phyloP scores from a whole-genome alignment of 2,329 filamentous ascomycete genomes.

The Beauveria brongniartii region DNA sequence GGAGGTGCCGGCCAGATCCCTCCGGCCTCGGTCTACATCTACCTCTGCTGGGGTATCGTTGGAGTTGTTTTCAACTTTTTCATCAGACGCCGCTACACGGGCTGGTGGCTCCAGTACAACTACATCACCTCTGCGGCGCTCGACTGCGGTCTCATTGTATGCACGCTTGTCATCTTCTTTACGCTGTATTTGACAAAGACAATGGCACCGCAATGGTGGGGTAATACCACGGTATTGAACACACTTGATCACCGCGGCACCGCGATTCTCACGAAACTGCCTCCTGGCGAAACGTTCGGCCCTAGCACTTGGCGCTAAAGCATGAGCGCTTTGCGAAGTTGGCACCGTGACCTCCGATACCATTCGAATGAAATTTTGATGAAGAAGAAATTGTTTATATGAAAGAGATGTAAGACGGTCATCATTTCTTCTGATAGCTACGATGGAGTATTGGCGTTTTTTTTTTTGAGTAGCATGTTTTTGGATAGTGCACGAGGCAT shows the following conservation, averaged over 20 bases:
- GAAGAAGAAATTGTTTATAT: not conserved
- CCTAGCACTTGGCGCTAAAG: slow-evolving; percentile 38
- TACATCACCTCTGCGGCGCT: slow-evolving; percentile 66
- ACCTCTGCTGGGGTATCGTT: slow-evolving; percentile 61
- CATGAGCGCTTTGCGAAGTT: not conserved
- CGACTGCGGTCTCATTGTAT: slow-evolving; percentile 59
- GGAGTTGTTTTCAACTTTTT: slow-evolving; percentile 62
- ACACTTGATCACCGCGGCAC: slow-evolving; percentile 38
- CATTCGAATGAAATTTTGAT: not conserved
- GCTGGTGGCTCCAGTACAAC: slow-evolving; percentile 74
- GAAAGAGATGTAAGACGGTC: not conserved
- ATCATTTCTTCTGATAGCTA: not conserved
- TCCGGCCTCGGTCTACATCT: slow-evolving; percentile 63
- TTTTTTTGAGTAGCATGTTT: not conserved
- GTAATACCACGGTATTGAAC: slow-evolving; percentile 40
- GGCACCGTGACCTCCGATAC: not conserved
- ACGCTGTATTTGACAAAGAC: slow-evolving; percentile 53
- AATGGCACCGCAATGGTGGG: slow-evolving; percentile 53
- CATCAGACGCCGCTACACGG: slow-evolving; percentile 55
- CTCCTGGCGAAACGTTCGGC: slow-evolving; percentile 42
- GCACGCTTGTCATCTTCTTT: slow-evolving; percentile 63
- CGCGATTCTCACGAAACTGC: slow-evolving; percentile 35
- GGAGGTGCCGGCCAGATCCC: slow-evolving; percentile 56
- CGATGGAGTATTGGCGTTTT: slow-evolving; percentile 1
- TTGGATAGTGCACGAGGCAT: not conserved